phyloP scores from a whole-genome alignment of 371 early-diverging fungal species.

The Mucor sp. region DNA sequence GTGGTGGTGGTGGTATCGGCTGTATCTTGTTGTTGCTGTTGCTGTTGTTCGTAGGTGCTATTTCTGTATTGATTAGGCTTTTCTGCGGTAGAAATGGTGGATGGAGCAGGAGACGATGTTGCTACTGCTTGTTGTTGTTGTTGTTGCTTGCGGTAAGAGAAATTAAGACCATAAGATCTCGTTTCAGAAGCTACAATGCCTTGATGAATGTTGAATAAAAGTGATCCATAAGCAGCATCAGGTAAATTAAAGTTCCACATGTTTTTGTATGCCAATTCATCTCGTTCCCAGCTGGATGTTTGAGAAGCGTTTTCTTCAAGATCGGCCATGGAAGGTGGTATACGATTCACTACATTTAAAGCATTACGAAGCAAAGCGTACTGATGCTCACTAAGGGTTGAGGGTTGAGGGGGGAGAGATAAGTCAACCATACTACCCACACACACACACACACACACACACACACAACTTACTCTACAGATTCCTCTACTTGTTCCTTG shows the following conservation, averaged over 20 bases:
- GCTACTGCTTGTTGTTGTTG: slow-evolving; percentile 9
- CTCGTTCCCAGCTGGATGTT: slow-evolving; percentile 21
- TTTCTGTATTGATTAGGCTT: slow-evolving; percentile 34
- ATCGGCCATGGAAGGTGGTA: slow-evolving; percentile 40
- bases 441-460: not conserved
- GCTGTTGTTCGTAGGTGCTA: slow-evolving; percentile 17
- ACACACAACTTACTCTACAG: slow-evolving; percentile 51
- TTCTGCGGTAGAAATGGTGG: slow-evolving; percentile 15
- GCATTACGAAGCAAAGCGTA: slow-evolving; percentile 56
- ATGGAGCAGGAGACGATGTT: slow-evolving; percentile 20
- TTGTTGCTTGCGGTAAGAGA: slow-evolving; percentile 55
- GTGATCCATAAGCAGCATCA: slow-evolving; percentile 62
- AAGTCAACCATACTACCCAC: too few species aligned
- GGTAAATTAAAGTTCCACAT: slow-evolving; percentile 74
- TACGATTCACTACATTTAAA: slow-evolving; percentile 57
- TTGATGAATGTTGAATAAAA: slow-evolving; percentile 56
- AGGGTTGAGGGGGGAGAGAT: too few species aligned
- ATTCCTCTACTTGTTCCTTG: slow-evolving; percentile 58
- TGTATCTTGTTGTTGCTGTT: slow-evolving; percentile 2
- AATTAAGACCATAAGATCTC: slow-evolving; percentile 62
- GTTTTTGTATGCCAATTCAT: slow-evolving; percentile 66
- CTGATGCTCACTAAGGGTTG: slow-evolving; percentile 64
- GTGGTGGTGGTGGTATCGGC: slow-evolving; percentile 14
- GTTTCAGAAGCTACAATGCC: slow-evolving; percentile 58
- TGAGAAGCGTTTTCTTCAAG: slow-evolving; percentile 21